Base-by-base conservation (phyloP, 495 filamentous ascomycete genomes). In the Xylaria intraflava region DNA sequence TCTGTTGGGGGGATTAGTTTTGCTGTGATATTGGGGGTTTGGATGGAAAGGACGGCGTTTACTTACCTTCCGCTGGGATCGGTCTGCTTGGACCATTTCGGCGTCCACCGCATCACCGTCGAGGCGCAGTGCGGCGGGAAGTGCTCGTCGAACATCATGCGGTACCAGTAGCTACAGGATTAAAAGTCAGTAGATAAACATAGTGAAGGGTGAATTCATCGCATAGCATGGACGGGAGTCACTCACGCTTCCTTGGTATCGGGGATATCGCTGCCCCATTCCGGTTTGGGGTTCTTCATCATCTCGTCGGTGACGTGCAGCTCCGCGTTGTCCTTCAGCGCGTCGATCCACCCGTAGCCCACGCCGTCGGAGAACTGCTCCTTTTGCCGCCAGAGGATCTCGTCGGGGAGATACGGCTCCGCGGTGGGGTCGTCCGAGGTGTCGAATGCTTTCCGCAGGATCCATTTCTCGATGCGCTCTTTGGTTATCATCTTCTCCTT, bases 301-400 rank as follows among this genome's bases (percentile, higher is more conserved):
- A 94, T 90, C 77, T 97, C 93, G 65, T 96, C 90, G 20, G 86
- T 92, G 38, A 98, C 86, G 36, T 92, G 80, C 50, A 81, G 65
- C 72, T 92, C 89, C 55, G 93, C 94, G 56, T 85, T 83, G 68
- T 96, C 94, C 78, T 96, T 98, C 42, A 98, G 79, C 14, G 83
- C 88, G 66, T 98, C 94, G 71, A 97, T 96, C 93, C 93, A 98
- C 56, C 94, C 90, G 75, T 98, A 98, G 51, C 93, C 93, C 57
- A 98, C 94, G 69, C 93, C 93, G 65, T 98, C 93, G 49, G 84
- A 89, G 76, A 98, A 98, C 76, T 97, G 94, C 76, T 98, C 93
- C 81, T 98, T 98, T 76, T 98, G 93, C 64, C 93, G 81, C 88
- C 89, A 98, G 35, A 98, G 85, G 59, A 98, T 97, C 65, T 93